Evolutionary conservation across 306 rosid species (phyloP), one percentile per base, ranked within the genome.

Genomic region (Trifolium subterraneum): DNA sequence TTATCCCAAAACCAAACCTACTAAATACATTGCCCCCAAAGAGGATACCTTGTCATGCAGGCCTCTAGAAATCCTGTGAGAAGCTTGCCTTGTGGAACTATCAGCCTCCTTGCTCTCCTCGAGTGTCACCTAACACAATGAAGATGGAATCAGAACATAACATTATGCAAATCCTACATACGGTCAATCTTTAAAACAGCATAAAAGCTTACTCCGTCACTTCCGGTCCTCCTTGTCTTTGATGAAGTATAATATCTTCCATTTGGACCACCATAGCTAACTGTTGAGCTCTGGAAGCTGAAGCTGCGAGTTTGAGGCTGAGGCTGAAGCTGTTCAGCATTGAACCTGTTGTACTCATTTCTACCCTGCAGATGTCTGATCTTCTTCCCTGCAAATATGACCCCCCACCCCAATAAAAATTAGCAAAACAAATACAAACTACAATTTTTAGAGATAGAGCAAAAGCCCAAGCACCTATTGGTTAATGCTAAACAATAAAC

Each of bases 81-180:
- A 59, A 31, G 98, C 97, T 86, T 87, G 75, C 71, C 91, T 48
- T 31, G 84, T 86, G 58, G 90, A 78, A 74, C 87, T 79, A 82
- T 90, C 91, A 8, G 97, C 98, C 78, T 94, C 98, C 82, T 90
- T 94, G 72, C 63, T 74, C 86, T 94, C 97, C 80, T 91, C 98
- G 74, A 90, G 74, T 38, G 89, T 82, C 66, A 91, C 70, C 97
- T 94, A 75, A 64, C 54, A 75, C 75, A 77, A 41, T 0, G 70
- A 83, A 76, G 35, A 16, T 7, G 36, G 69, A 35, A 72, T 84
- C 39, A 81, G 76, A 73, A 77, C 71, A 70, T 1, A 69, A 27
- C 33, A 68, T 13, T 8, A 71, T 0, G 7, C 36, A 50, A 68
- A 70, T 68, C 7, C 33, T 25, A 22, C 58, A 54, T 38, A 38